These are phyloP conservation scores for Fusarium sp. DNA, from an alignment of 2,329 filamentous ascomycete species.

Conservation along the genomic window DNA sequence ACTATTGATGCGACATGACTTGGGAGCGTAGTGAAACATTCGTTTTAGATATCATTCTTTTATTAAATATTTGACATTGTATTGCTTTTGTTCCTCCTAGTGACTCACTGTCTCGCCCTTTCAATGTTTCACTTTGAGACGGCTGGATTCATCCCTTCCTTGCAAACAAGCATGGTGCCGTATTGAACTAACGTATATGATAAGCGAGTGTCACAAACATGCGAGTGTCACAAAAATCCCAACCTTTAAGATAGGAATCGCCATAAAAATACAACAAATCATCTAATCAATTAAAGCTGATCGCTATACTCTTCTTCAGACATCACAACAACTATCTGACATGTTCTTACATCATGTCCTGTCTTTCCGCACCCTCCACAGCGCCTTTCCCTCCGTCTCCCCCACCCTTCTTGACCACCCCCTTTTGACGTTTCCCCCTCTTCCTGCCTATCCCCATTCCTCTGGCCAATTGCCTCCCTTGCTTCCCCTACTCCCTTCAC, in stretches of 20 bases:
- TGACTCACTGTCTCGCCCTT: background rate
- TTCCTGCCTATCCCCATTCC: background rate
- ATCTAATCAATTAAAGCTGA: background rate
- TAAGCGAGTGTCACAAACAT: too few relatives aligned
- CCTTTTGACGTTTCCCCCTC: background rate
- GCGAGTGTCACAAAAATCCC: background rate
- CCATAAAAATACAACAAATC: background rate
- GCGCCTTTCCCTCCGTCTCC: background rate
- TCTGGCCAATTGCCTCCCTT: background rate
- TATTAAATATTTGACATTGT: background rate
- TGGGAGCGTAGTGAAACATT: background rate
- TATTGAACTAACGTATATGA: background rate
- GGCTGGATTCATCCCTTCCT: background rate
- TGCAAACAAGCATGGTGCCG: background rate
- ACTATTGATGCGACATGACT: background rate
- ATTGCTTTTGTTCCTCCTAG: background rate
- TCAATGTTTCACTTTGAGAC: background rate
- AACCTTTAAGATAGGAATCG: background rate
- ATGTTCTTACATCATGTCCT: constrained; percentile 11
- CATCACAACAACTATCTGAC: background rate
- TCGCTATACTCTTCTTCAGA: constrained; percentile 4
- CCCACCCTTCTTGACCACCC: background rate
- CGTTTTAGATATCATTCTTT: background rate
- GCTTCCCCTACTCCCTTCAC: background rate
- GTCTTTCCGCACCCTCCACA: background rate